These are phyloP conservation scores for Brassica napus DNA, from an alignment of 345 rosid genomes.

Conservation along the genomic window DNA sequence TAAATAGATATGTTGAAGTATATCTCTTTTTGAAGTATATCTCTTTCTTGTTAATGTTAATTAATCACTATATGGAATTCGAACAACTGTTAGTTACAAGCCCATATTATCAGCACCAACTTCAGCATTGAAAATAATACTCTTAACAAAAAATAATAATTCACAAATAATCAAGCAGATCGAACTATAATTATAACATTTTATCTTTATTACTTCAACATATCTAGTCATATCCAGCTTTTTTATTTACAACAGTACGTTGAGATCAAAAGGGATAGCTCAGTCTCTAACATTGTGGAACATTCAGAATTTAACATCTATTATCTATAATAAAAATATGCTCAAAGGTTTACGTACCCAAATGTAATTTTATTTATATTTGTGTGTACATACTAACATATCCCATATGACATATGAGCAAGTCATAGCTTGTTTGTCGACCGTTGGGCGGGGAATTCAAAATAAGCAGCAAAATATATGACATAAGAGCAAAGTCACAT, in stretches of 20 bases:
- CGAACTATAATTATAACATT: neutral
- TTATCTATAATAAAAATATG: neutral
- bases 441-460: conserved; percentile 41
- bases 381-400: neutral
- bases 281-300: neutral
- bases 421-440: conserved; percentile 27
- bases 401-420: neutral
- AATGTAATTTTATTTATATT: neutral
- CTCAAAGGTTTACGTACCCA: neutral
- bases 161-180: neutral
- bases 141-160: neutral
- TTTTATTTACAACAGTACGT: neutral
- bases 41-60: neutral
- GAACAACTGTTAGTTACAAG: neutral
- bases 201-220: neutral
- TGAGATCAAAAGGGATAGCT: neutral
- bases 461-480: conserved; percentile 24
- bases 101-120: neutral
- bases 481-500: conserved; percentile 36
- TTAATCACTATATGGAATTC: neutral
- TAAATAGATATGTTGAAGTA: no score
- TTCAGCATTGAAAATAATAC: neutral
- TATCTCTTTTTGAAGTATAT: no score
- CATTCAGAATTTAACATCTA: neutral
- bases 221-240: neutral